phyloP scores from a whole-genome alignment of 768 basidiomycete species.

The Obba rivulosa region DNA sequence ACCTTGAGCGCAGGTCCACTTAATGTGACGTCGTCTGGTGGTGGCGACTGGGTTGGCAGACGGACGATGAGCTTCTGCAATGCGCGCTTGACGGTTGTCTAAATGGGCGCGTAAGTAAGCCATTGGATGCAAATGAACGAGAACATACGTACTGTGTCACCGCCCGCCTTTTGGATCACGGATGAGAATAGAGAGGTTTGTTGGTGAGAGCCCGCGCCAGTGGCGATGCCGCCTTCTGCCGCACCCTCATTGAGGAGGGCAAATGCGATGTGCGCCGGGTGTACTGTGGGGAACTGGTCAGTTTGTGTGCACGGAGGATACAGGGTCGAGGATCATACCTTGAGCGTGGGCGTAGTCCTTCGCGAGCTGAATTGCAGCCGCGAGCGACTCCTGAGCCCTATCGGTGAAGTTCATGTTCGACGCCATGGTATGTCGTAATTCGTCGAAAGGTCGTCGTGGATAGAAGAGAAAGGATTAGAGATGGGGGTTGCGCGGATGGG shows the following conservation, averaged over 20 bases:
- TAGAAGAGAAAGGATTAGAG: conserved; percentile 19
- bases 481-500: conserved; percentile 3
- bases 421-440: conserved; percentile 31
- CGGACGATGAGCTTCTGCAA: conserved; percentile 76
- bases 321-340: conserved; percentile 35
- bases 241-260: conserved; percentile 70
- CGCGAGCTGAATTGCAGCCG: conserved; percentile 72
- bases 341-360: conserved; percentile 82
- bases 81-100: conserved; percentile 60
- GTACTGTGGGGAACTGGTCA: conserved; percentile 40
- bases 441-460: conserved; percentile 1
- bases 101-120: background rate
- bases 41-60: conserved; percentile 76
- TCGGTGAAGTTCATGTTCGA: conserved; percentile 81
- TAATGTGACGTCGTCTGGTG: conserved; percentile 75
- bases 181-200: conserved; percentile 64
- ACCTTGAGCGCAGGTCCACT: conserved; percentile 54
- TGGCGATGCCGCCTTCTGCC: conserved; percentile 31
- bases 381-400: conserved; percentile 66
- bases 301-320: background rate
- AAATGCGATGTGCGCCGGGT: conserved; percentile 80
- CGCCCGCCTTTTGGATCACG: conserved; percentile 78
- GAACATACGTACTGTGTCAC: conserved; percentile 60
- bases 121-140: background rate
- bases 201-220: conserved; percentile 17